These are phyloP conservation scores for Cucurbita ficifolia DNA, from an alignment of 306 rosid genomes.

Conservation along the genomic window DNA sequence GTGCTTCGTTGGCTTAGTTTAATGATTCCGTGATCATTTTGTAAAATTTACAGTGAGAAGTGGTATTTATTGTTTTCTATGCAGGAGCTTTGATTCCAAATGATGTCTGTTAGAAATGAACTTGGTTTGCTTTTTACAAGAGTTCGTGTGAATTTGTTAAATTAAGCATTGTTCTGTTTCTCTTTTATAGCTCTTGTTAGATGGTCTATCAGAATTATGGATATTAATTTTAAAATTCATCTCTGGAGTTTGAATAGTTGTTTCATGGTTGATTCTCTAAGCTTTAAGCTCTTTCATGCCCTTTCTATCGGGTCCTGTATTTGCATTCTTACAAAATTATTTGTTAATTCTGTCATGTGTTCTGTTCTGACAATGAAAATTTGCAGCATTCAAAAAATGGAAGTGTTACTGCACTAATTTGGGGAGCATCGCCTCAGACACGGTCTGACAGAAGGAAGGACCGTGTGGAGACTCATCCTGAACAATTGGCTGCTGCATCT, in stretches of 20 bases:
- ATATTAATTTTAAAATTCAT: not conserved
- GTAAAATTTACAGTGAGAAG: not conserved
- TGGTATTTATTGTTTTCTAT: not conserved
- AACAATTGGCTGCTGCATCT: slow-evolving; percentile 92
- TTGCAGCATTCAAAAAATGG: slow-evolving; percentile 62
- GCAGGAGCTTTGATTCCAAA: not conserved
- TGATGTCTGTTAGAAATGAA: not conserved
- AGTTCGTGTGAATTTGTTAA: not conserved
- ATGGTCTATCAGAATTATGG: not conserved
- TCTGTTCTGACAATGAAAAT: slow-evolving; percentile 13
- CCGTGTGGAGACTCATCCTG: slow-evolving; percentile 94
- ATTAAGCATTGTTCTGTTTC: not conserved
- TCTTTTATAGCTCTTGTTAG: not conserved
- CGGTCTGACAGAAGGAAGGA: slow-evolving; percentile 90
- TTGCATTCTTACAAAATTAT: not conserved
- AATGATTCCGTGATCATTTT: not conserved
- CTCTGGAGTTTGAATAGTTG: not conserved
- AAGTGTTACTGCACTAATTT: slow-evolving; percentile 66
- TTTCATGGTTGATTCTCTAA: not conserved
- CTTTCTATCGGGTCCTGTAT: not conserved
- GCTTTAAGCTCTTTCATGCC: not conserved
- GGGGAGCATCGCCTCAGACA: slow-evolving; percentile 98
- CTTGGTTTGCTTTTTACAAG: not conserved
- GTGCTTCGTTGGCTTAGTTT: not conserved
- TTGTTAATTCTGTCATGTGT: not conserved